Evolutionary conservation across 1,284 basidiomycete genomes (phyloP).

Genomic region (Golubevia sp.): DNA sequence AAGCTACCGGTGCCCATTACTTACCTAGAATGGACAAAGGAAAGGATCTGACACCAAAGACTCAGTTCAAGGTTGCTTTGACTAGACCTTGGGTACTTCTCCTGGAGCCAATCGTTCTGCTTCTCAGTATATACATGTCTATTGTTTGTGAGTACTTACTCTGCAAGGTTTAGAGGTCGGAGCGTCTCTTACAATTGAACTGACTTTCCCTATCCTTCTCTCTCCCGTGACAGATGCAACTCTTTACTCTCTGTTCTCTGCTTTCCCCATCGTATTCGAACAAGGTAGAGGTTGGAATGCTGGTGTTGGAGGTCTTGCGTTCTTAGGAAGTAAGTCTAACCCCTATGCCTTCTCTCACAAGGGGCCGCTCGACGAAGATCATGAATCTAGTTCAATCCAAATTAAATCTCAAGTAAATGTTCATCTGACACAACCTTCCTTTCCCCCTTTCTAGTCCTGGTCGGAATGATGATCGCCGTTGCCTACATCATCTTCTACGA

Average conservation of each 20-base stretch:
- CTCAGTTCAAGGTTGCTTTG: slow-evolving; percentile 39
- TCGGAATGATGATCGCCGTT: slow-evolving; percentile 15
- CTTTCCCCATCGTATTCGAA: slow-evolving; percentile 20
- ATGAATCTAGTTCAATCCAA: too few relatives aligned
- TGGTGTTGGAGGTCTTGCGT: slow-evolving; percentile 24
- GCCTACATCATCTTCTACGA: slow-evolving; percentile 28
- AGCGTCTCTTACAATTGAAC: not conserved
- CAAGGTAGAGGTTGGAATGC: slow-evolving; percentile 21
- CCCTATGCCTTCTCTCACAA: too few relatives aligned
- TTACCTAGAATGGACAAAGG: slow-evolving; percentile 47
- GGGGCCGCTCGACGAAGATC: too few relatives aligned
- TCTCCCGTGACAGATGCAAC: not conserved
- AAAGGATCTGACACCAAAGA: slow-evolving; percentile 26
- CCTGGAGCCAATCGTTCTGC: slow-evolving; percentile 34
- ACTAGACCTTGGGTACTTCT: slow-evolving; percentile 49
- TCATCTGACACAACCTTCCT: not conserved
- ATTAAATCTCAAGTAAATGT: too few relatives aligned
- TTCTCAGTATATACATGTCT: slow-evolving; percentile 29
- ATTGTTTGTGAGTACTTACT: slow-evolving; percentile 10
- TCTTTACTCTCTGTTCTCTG: slow-evolving; percentile 12
- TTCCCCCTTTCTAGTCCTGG: slow-evolving; percentile 13
- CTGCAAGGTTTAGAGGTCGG: slow-evolving; percentile 2
- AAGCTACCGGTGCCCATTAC: slow-evolving; percentile 47
- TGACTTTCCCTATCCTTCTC: slow-evolving; percentile 7
- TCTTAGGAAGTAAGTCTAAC: too few relatives aligned